Evolutionary conservation across 495 filamentous ascomycete genomes (phyloP).

Genomic region (Margaritispora aquatica): DNA sequence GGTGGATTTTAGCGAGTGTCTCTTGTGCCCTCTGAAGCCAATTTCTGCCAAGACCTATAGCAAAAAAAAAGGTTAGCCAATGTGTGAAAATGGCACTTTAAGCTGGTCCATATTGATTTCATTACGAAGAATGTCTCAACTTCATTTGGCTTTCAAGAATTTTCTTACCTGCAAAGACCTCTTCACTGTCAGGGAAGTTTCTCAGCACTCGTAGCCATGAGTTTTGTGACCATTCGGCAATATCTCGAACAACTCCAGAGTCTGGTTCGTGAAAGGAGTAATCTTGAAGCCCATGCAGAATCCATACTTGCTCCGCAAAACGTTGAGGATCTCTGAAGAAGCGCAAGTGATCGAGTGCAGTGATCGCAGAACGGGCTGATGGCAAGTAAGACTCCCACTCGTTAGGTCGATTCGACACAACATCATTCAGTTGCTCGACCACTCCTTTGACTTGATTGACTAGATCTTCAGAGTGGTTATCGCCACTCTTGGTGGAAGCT

Average conservation of each 20-base stretch:
- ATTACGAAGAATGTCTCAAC: neutral
- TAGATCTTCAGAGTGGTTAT: slow-evolving; percentile 9
- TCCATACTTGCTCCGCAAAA: slow-evolving; percentile 35
- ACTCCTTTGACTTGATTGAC: slow-evolving; percentile 22
- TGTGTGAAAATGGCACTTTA: neutral
- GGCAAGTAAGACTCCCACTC: slow-evolving; percentile 27
- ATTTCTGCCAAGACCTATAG: neutral
- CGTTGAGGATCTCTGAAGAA: slow-evolving; percentile 32
- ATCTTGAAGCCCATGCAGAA: slow-evolving; percentile 39
- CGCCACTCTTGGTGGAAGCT: slow-evolving; percentile 3
- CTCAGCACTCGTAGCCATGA: slow-evolving; percentile 38
- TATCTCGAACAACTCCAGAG: slow-evolving; percentile 34
- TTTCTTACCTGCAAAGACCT: slow-evolving; percentile 35
- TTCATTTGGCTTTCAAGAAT: neutral
- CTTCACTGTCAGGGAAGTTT: slow-evolving; percentile 34
- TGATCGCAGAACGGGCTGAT: slow-evolving; percentile 30
- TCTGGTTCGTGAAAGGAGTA: slow-evolving; percentile 43
- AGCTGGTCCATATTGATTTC: neutral
- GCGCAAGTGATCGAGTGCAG: slow-evolving; percentile 28
- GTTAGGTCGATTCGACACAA: slow-evolving; percentile 17
- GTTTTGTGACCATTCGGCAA: slow-evolving; percentile 41
- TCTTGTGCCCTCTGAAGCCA: slow-evolving; percentile 46
- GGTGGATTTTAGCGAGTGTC: slow-evolving; percentile 39
- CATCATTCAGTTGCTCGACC: slow-evolving; percentile 19
- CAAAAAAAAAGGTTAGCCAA: neutral